phyloP scores from a whole-genome alignment of 2,329 filamentous ascomycete genomes.

The Cadophora gregata region DNA sequence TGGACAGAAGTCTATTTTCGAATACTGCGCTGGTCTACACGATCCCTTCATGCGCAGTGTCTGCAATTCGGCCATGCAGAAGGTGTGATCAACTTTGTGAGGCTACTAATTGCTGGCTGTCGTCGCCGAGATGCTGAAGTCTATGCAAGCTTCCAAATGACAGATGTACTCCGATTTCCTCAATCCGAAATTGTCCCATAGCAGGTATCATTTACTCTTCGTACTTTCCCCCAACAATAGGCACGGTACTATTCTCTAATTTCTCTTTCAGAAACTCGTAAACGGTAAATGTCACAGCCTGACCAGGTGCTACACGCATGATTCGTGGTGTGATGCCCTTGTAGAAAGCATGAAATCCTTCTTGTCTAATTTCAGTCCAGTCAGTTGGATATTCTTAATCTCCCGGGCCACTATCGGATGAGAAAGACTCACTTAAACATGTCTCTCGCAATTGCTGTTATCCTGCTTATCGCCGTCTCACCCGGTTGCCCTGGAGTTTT shows the following conservation, averaged over 20 bases:
- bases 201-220: slow-evolving; percentile 60
- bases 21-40: slow-evolving; percentile 33
- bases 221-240: slow-evolving; percentile 66
- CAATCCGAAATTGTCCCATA: background rate
- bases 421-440: slow-evolving; percentile 76
- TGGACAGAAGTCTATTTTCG: slow-evolving; percentile 17
- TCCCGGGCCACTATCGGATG: too few species aligned
- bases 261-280: slow-evolving; percentile 79
- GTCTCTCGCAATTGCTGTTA: slow-evolving; percentile 76
- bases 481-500: slow-evolving; percentile 84
- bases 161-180: background rate
- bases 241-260: slow-evolving; percentile 67
- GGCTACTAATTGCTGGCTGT: background rate
- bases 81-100: background rate
- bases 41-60: slow-evolving; percentile 22
- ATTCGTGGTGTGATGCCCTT: slow-evolving; percentile 98
- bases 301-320: slow-evolving; percentile 95
- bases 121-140: background rate
- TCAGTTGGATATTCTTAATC: slow-evolving; percentile 12
- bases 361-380: slow-evolving; percentile 64
- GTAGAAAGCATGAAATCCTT: slow-evolving; percentile 94
- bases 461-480: slow-evolving; percentile 79
- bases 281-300: slow-evolving; percentile 79
- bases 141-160: background rate
- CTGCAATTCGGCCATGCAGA: background rate